Conservation (phyloP, 345 rosid genomes). For the Camelina hispida region DNA sequence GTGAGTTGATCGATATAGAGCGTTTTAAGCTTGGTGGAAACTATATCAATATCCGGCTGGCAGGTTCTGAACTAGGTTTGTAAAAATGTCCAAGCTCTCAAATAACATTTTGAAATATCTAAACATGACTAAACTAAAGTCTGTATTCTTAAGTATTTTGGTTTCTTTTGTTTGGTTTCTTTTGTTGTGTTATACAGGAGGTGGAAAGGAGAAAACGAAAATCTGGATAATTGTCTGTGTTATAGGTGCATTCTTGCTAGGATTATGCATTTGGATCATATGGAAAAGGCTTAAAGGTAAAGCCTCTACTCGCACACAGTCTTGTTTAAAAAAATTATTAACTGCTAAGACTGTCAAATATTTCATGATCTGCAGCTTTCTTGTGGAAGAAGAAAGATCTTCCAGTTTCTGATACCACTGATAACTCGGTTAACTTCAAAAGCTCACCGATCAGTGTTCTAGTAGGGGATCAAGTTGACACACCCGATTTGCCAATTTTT, state of each 20-base stretch:
- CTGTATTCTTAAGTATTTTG: background rate
- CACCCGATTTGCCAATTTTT: conserved; percentile 59
- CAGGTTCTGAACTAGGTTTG: conserved; percentile 55
- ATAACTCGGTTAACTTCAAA: conserved; percentile 53
- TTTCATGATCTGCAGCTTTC: conserved; percentile 34
- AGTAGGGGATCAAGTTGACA: conserved; percentile 54
- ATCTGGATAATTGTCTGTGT: conserved; percentile 40
- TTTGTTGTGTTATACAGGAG: conserved; percentile 41
- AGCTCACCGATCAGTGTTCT: conserved; percentile 47
- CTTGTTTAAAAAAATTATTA: background rate
- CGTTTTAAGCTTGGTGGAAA: conserved; percentile 31
- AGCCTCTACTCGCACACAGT: background rate
- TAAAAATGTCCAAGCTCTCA: background rate
- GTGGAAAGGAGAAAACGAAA: conserved; percentile 35
- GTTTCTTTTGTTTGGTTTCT: background rate
- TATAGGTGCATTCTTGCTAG: conserved; percentile 41
- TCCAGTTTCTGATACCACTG: conserved; percentile 44
- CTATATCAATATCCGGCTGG: conserved; percentile 51
- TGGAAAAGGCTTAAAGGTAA: conserved; percentile 61
- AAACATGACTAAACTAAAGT: conserved; percentile 2
- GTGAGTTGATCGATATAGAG: conserved; percentile 49
- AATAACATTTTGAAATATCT: conserved; percentile 1
- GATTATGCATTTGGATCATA: conserved; percentile 43
- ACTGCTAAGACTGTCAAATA: background rate
- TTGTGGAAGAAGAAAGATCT: conserved; percentile 42